These are phyloP conservation scores for Suillus variegatus DNA, from an alignment of 768 basidiomycete species.

Conservation along the genomic window DNA sequence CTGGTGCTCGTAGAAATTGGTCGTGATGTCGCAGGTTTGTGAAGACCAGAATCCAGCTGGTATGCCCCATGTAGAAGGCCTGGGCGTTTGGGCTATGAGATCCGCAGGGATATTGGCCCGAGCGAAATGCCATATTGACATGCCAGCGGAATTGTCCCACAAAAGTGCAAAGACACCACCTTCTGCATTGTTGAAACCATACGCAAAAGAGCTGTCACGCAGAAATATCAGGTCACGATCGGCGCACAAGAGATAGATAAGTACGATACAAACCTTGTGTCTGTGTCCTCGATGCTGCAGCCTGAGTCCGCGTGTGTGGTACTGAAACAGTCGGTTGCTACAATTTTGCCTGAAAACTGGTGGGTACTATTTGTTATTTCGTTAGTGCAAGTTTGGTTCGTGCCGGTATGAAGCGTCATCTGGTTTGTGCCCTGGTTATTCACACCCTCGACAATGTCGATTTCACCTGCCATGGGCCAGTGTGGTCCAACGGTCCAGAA, in stretches of 20 bases:
- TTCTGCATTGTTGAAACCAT: slow-evolving; percentile 31
- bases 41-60: slow-evolving; percentile 56
- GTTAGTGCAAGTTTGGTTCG: slow-evolving; percentile 39
- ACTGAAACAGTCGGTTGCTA: slow-evolving; percentile 41
- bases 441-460: slow-evolving; percentile 77
- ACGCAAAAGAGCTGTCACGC: slow-evolving; percentile 38
- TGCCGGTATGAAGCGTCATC: slow-evolving; percentile 62
- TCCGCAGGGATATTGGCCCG: slow-evolving; percentile 53
- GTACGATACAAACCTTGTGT: slow-evolving; percentile 15
- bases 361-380: slow-evolving; percentile 9
- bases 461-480: slow-evolving; percentile 60
- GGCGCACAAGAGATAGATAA: neutral
- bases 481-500: slow-evolving; percentile 53
- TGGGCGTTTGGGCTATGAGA: slow-evolving; percentile 44
- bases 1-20: slow-evolving; percentile 52
- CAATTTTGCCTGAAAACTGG: slow-evolving; percentile 19
- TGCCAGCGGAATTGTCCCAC: slow-evolving; percentile 48
- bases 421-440: slow-evolving; percentile 59
- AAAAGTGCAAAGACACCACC: slow-evolving; percentile 60
- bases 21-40: slow-evolving; percentile 45
- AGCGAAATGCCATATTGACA: slow-evolving; percentile 60
- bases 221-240: slow-evolving; percentile 37
- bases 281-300: slow-evolving; percentile 48
- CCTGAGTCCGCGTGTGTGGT: slow-evolving; percentile 43
- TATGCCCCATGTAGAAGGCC: slow-evolving; percentile 50